Conservation (phyloP, 2,329 filamentous ascomycete genomes). For the Diaporthe sp. region DNA sequence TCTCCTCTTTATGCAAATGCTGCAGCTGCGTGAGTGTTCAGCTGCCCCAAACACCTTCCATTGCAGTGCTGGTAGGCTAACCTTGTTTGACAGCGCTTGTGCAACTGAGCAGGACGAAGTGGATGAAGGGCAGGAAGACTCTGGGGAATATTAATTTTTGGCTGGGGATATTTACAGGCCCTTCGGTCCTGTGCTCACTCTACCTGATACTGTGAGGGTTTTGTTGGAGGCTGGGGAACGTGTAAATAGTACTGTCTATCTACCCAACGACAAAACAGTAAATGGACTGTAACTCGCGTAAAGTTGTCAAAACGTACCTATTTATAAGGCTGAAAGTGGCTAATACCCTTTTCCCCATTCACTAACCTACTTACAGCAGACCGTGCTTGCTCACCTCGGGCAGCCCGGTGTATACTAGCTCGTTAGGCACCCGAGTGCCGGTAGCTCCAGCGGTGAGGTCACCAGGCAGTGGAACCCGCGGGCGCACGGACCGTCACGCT, state of each 20-base stretch:
- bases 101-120: conserved; percentile 73
- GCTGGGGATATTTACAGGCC: conserved; percentile 82
- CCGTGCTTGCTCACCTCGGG: conserved; percentile 14
- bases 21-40: conserved; percentile 67
- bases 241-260: not conserved
- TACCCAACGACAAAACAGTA: not conserved
- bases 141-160: conserved; percentile 83
- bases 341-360: not conserved
- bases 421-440: conserved; percentile 5
- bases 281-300: not conserved
- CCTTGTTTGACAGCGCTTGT: conserved; percentile 61
- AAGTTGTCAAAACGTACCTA: not conserved
- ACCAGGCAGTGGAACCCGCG: not conserved
- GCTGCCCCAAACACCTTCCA: not conserved
- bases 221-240: not conserved
- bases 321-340: not conserved
- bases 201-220: conserved; percentile 66
- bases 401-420: not conserved
- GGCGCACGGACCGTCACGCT: conserved; percentile 13
- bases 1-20: conserved; percentile 79
- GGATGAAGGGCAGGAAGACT: conserved; percentile 71
- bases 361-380: not conserved
- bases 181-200: conserved; percentile 74
- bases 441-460: conserved; percentile 29
- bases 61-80: conserved; percentile 30